Percentiles rank a stretch among this genome's conserved stretches.
Evolutionary conservation across 2,329 filamentous ascomycete genomes (phyloP).

Genomic region (Fusarium globosum): DNA sequence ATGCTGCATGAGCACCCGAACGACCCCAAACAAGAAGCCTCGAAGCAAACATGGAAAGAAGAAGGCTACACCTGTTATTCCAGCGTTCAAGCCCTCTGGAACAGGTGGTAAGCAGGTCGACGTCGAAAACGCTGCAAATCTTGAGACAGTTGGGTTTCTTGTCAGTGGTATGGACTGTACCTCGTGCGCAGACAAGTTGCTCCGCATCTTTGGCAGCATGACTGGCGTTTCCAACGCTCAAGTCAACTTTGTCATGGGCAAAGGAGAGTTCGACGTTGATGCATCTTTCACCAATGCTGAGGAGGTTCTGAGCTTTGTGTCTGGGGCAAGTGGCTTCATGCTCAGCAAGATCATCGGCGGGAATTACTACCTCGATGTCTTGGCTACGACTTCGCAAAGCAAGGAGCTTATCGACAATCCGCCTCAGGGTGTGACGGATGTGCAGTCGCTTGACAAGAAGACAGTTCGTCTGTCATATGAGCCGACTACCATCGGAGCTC

Average conservation of each 20-base stretch:
- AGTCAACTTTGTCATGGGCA: conserved; percentile 54
- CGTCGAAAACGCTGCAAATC: neutral
- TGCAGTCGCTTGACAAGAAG: conserved; percentile 45
- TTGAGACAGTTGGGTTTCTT: neutral
- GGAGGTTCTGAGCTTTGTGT: conserved; percentile 13
- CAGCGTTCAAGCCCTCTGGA: neutral
- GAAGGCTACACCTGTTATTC: neutral
- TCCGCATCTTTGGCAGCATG: conserved; percentile 42
- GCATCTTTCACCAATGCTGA: conserved; percentile 38
- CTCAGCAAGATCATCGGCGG: conserved; percentile 30
- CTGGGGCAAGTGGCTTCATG: conserved; percentile 46
- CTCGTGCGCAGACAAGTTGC: conserved; percentile 51
- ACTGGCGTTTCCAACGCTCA: conserved; percentile 47
- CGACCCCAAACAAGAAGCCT: neutral
- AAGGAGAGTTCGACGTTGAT: conserved; percentile 50
- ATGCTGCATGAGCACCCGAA: conserved; percentile 39
- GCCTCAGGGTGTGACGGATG: neutral
- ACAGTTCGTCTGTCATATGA: conserved; percentile 50
- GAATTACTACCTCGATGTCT: neutral
- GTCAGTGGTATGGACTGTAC: conserved; percentile 54
- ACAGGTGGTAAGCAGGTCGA: neutral
- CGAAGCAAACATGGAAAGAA: neutral
- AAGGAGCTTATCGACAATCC: neutral
- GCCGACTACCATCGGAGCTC: conserved; percentile 48
- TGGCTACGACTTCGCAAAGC: neutral